Percentiles rank a stretch among this genome's conserved stretches.
phyloP scores from a whole-genome alignment of 2,329 filamentous ascomycete genomes.

The Teratosphaeria epicoccoides region DNA sequence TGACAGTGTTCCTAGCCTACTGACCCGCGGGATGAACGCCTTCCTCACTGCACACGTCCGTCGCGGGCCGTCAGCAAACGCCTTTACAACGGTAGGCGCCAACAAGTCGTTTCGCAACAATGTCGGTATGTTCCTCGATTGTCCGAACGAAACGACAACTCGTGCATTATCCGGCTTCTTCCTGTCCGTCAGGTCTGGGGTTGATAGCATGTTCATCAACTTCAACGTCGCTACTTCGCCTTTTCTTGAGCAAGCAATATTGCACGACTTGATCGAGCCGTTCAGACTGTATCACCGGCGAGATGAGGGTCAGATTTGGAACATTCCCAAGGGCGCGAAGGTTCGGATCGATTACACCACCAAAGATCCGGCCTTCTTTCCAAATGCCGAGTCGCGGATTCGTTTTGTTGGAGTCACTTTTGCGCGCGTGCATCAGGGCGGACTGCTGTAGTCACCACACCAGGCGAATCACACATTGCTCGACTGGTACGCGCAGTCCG shows the following conservation, averaged over 20 bases:
- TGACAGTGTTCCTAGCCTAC: neutral
- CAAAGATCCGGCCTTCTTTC: neutral
- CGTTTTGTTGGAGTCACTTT: neutral
- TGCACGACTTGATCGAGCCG: conserved; percentile 2
- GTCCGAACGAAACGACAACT: neutral
- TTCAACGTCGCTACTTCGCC: conserved; percentile 14
- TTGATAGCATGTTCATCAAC: conserved; percentile 8
- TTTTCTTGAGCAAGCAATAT: neutral
- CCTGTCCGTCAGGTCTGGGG: conserved; percentile 10
- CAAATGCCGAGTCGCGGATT: neutral
- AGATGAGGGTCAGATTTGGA: conserved; percentile 1
- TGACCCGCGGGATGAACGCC: neutral
- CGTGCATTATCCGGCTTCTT: conserved; percentile 8
- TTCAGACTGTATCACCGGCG: no score
- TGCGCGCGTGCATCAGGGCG: neutral
- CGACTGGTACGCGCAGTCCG: conserved; percentile 4
- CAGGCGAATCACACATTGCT: neutral
- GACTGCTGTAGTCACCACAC: neutral
- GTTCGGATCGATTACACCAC: conserved; percentile 8
- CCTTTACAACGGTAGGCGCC: neutral
- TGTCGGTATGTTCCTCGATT: no score
- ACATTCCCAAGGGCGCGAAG: conserved; percentile 6
- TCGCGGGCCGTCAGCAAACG: neutral
- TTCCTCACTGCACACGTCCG: neutral
- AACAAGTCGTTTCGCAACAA: neutral